Evolutionary conservation across 345 rosid species (phyloP).

Genomic region (Adansonia digitata): DNA sequence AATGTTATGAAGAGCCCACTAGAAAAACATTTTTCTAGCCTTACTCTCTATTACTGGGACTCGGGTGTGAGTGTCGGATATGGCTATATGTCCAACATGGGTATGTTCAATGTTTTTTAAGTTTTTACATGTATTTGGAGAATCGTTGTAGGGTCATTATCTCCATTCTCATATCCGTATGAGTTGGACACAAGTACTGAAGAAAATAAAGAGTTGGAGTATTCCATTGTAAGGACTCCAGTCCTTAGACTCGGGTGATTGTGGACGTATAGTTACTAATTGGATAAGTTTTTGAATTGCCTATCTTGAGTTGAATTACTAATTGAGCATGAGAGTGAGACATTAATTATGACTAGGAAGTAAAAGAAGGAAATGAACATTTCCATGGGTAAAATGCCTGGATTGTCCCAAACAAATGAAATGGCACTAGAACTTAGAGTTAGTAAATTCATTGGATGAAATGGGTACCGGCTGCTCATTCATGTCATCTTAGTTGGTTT

Average conservation of each 20-base stretch:
- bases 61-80: no score
- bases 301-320: background rate
- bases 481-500: background rate
- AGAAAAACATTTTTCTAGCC: background rate
- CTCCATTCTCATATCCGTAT: no score
- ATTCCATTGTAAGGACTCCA: background rate
- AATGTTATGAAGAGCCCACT: background rate
- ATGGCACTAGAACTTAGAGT: background rate
- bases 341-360: background rate
- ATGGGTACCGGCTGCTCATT: background rate
- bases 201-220: no score
- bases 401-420: background rate
- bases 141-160: no score
- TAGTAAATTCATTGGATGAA: background rate
- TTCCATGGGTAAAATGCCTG: background rate
- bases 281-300: background rate
- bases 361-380: background rate
- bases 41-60: no score
- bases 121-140: no score
- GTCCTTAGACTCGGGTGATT: background rate
- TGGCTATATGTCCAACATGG: no score
- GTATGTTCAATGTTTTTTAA: no score
- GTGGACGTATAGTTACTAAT: background rate
- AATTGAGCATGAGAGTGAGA: background rate
- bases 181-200: no score